Evolutionary conservation across 352 stramenopile species (phyloP).

Genomic region (Phytopythium litorale): DNA sequence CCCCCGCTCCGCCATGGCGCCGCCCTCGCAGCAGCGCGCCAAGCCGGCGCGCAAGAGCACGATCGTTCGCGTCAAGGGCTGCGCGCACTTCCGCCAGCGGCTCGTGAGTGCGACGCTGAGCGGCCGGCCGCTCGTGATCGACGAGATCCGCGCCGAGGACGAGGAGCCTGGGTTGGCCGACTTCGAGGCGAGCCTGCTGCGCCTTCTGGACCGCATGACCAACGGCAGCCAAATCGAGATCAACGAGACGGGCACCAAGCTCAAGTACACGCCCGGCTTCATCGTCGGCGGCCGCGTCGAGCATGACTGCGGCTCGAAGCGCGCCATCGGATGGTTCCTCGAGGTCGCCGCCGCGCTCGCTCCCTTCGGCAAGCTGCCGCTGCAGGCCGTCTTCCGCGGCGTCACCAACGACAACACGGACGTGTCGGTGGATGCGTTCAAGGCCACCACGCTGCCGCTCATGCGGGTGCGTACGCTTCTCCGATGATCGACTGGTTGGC

Average conservation of each 20-base stretch:
- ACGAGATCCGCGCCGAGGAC: slow-evolving; percentile 94
- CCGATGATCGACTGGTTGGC: background rate
- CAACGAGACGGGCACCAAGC: slow-evolving; percentile 98
- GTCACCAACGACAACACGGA: slow-evolving; percentile 95
- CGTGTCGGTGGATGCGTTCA: slow-evolving; percentile 93
- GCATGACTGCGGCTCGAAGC: slow-evolving; percentile 92
- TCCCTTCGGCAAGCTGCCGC: slow-evolving; percentile 96
- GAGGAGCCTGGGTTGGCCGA: slow-evolving; percentile 93
- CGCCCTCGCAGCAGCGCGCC: slow-evolving; percentile 10
- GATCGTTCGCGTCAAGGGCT: slow-evolving; percentile 66
- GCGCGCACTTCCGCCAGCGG: slow-evolving; percentile 93
- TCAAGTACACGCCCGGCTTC: slow-evolving; percentile 96
- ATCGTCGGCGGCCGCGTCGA: slow-evolving; percentile 93
- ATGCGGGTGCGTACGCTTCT: slow-evolving; percentile 45
- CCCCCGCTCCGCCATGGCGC: slow-evolving; percentile 4
- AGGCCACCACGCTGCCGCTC: slow-evolving; percentile 92
- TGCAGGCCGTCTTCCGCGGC: slow-evolving; percentile 92
- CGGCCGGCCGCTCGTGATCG: slow-evolving; percentile 90
- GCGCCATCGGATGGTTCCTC: slow-evolving; percentile 97
- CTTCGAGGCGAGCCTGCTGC: slow-evolving; percentile 97
- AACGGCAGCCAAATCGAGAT: slow-evolving; percentile 98
- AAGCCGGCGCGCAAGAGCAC: slow-evolving; percentile 33
- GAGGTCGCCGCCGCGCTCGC: slow-evolving; percentile 96
- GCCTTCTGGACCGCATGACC: slow-evolving; percentile 95
- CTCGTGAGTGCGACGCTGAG: slow-evolving; percentile 92